Conservation (phyloP, 2,329 filamentous ascomycete species). For the Penicillium sp. region DNA sequence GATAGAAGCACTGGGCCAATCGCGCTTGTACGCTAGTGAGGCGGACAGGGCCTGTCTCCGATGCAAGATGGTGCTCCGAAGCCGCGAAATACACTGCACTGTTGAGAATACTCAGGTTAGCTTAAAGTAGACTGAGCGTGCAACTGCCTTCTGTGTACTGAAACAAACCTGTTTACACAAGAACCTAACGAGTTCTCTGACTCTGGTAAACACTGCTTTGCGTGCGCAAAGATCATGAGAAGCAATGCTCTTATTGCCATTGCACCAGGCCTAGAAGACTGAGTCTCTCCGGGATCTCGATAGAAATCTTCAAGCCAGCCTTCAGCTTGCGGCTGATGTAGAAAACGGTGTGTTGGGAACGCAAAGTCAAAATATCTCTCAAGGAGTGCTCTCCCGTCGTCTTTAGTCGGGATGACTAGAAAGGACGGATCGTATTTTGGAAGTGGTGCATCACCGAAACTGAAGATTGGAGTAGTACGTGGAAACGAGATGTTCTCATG, state of each 20-base stretch:
- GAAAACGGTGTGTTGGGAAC: slow-evolving; percentile 28
- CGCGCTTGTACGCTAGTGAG: slow-evolving; percentile 47
- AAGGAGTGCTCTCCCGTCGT: slow-evolving; percentile 17
- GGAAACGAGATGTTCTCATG: slow-evolving; percentile 20
- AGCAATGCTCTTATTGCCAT: slow-evolving; percentile 49
- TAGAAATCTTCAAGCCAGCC: slow-evolving; percentile 27
- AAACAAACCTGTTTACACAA: slow-evolving; percentile 23
- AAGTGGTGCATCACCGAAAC: slow-evolving; percentile 23
- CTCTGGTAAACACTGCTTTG: slow-evolving; percentile 48
- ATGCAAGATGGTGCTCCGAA: slow-evolving; percentile 37
- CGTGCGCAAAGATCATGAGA: slow-evolving; percentile 60
- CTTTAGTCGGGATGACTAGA: slow-evolving; percentile 18
- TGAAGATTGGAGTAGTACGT: slow-evolving; percentile 22
- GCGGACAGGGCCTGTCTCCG: slow-evolving; percentile 39
- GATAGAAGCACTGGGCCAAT: slow-evolving; percentile 43
- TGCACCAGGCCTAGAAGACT: slow-evolving; percentile 10
- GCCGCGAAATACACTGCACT: slow-evolving; percentile 28
- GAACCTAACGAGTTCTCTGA: slow-evolving; percentile 21
- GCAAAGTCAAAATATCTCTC: slow-evolving; percentile 28
- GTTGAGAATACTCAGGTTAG: background rate
- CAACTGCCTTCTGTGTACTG: background rate
- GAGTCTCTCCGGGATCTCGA: background rate
- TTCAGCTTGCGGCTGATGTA: slow-evolving; percentile 23
- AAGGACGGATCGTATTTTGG: slow-evolving; percentile 21
- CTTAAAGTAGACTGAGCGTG: background rate